Evolutionary conservation across 768 basidiomycete species (phyloP), one percentile per base, ranked within the genome.

Genomic region (Suillus variegatus): DNA sequence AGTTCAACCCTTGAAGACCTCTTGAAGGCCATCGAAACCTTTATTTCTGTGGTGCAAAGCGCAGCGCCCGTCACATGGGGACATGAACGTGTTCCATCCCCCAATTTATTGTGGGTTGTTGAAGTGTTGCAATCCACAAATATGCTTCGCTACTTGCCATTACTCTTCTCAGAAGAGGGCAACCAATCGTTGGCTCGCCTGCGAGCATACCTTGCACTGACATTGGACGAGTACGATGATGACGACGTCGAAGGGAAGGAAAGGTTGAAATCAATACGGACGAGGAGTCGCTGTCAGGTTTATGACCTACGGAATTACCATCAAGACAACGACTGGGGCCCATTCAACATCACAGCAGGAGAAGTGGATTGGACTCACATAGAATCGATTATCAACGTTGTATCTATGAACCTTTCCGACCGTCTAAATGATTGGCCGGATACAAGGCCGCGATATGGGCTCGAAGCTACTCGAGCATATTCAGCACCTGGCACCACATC

Each of bases 291-390:
- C 46, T 82, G 81, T 64, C 85, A 78, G 68, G 86, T 89, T 5
- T 92, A 92, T 75, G 82, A 90, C 72, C 80, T 91, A 54, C 81
- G 83, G 13, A 85, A 88, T 68, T 92, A 91, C 71, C 72, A 70
- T 41, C 67, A 68, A 32, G 76, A 77, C 28, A 87, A 81, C 64
- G 73, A 78, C 22, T 91, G 85, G 84, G 91, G 90, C 1, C 90
- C 91, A 6, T 88, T 85, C 68, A 65, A 76, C 32, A 5, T 32
- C 18, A 61, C 71, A 35, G 73, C 78, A 20, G 78, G 80, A 38
- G 56, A 70, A 16, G 83, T 86, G 63, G 83, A 90, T 69, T 92
- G 90, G 90, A 75, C 81, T 49, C 89, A 91, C 67, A 71, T 89
- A 49, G 84, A 89, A 69, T 80, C 84, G 67, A 78, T 92, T 51